Evolutionary conservation across 441 rosid species (phyloP), one percentile per base, ranked within the genome.

Genomic region (Flueggea neowawraea): DNA sequence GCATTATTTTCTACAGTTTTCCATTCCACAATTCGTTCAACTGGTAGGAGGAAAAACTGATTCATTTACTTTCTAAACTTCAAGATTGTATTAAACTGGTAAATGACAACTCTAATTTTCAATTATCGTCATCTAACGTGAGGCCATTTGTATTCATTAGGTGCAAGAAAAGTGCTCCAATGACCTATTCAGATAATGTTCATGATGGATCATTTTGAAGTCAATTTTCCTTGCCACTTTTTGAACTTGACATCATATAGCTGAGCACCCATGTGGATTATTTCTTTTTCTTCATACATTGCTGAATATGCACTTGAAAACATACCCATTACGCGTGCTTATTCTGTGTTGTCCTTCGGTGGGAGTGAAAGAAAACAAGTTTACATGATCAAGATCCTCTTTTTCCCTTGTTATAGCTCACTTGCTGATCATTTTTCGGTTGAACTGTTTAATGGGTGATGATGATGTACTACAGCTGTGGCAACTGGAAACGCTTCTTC

Each of bases 401-500:
- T 36, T 62, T 52, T 61, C 52, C 44, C 52, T 56, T 12, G 48
- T 8, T 39, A 6, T 44, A 16, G 9, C 51, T 68, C 47, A 49
- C 16, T 52, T n/a, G 65, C 56, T 60, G 45, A 60, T 68, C 31
- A 52, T 43, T 1, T 17, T 41, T 57, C 9, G 41, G 52, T 51
- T 67, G 45, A 36, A 36, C 41, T 36, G 7, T 36, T 36, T 36
- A 0, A 1, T 36, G 60, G 60, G n/a, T 36, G 55, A 66, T 72
- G 72, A 73, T 54, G 5, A 36, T 43, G 64, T 52, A 52, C 14
- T 76, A 54, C 82, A 95, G 99, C 75, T 95, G 55, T 95, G 99
- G 99, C 99, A 95, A 77, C 77, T 95, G 39, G 99, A 95, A 71
- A 92, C 98, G 10, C 85, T 95, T 68, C 93, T 95, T 50, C 88